Evolutionary conservation across 257 asterid genomes (phyloP).

Genomic region (Asclepias syriaca): DNA sequence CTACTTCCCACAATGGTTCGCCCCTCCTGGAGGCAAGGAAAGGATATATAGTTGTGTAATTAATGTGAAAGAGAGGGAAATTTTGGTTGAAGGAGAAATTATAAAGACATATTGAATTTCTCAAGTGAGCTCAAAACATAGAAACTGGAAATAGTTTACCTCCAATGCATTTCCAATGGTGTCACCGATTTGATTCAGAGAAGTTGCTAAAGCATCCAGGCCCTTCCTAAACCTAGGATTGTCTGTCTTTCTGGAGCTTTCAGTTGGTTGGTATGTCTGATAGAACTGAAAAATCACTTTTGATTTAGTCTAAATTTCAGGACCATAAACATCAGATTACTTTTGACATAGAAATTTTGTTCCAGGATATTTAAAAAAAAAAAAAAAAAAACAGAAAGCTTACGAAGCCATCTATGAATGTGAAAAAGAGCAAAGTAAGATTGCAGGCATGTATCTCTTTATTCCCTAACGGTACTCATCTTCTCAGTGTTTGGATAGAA

Average conservation of each 20-base stretch:
- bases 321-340: neutral
- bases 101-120: neutral
- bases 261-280: slow-evolving; percentile 21
- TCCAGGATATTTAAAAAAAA: neutral
- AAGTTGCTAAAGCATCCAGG: slow-evolving; percentile 40
- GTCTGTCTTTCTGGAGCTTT: slow-evolving; percentile 36
- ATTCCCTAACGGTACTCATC: neutral
- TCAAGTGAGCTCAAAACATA: neutral
- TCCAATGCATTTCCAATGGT: slow-evolving; percentile 64
- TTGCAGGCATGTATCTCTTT: neutral
- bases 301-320: neutral
- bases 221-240: slow-evolving; percentile 48
- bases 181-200: slow-evolving; percentile 62
- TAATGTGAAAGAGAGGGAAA: neutral
- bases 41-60: neutral
- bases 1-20: slow-evolving; percentile 56
- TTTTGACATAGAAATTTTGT: neutral
- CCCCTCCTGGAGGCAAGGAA: slow-evolving; percentile 47
- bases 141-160: slow-evolving; percentile 26
- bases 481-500: neutral
- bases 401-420: neutral
- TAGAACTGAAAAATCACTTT: slow-evolving; percentile 7
- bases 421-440: neutral
- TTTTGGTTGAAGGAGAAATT: neutral
- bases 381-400: neutral